A percentile compares a stretch with the other conserved stretches of the same genome.
These are phyloP conservation scores for Malus domestica DNA, from an alignment of 306 rosid species.

Conservation along the genomic window ASM211411v1 NC_041799.1:13794501-13795000, in stretches of 20 bases:
- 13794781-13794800: slow-evolving; percentile 75
- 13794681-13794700: slow-evolving; percentile 36
- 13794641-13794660: slow-evolving; percentile 37
- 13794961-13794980: slow-evolving; percentile 18
- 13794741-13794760: slow-evolving; percentile 16
- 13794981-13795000: not conserved
- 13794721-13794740: slow-evolving; percentile 56
- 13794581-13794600: too few species aligned
- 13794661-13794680: slow-evolving; percentile 79
- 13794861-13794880: slow-evolving; percentile 55
- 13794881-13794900: not conserved
- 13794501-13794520: accelerated
- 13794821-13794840: slow-evolving; percentile 38
- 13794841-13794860: slow-evolving; percentile 57
- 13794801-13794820: slow-evolving; percentile 72
- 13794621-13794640: slow-evolving; percentile 17
- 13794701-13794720: slow-evolving; percentile 71
- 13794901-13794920: not conserved
- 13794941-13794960: slow-evolving; percentile 18
- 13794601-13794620: not conserved
- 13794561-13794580: too few species aligned
- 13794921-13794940: slow-evolving; percentile 5
- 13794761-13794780: slow-evolving; percentile 9
- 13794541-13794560: too few species aligned
- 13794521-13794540: accelerated